Base-by-base conservation (phyloP, 768 basidiomycete species). In the Boletus subparvulus region DNA sequence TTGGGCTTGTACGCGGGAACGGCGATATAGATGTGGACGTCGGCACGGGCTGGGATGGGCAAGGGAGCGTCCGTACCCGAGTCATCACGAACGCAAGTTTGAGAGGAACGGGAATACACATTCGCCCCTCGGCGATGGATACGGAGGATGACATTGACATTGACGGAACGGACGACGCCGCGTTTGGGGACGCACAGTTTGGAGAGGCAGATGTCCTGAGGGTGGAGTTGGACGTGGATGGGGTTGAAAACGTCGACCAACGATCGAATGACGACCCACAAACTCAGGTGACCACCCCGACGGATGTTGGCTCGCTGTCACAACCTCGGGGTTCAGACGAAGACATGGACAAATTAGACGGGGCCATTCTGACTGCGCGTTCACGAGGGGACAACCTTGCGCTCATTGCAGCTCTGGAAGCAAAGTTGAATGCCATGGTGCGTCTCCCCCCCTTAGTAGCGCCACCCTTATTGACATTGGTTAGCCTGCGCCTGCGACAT, bases 71-170 rank as follows among this genome's bases (percentile, higher is more conserved):
- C 13, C 61, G 80, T 76, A 69, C 61, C 68, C 72, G 67, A 33
- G 71, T 73, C 46, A 74, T 72, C 55, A 71, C 65, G 46, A 64
- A 64, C 35, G 75, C 70, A 21, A 75, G 67, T 60, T 65, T 72
- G 55, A 68, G 71, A 62, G 89, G 88, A 13, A 81, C 83, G 8
- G 91, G 91, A n/a, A 90, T 92, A 67, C 78, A 83, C 55, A 78
- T 83, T 10, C 84, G 87, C 40, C 74, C 73, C 26, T 69, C 77
- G n/a, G 75, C 79, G 17, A 74, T 78, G 56, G 89, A 91, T 56
- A 79, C 88, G 3, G 91, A 93, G 32, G 90, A 88, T 17, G 90
- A 91, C 45, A 77, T 92, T 11, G 91, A 93, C 55, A 75, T 92
- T 11, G 90, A 91, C 54, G 90, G 90, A 3, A 88, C 88, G 53